Evolutionary conservation across 768 basidiomycete genomes (phyloP), one percentile per base, ranked within the genome.

Genomic region (Astraeus odoratus): DNA sequence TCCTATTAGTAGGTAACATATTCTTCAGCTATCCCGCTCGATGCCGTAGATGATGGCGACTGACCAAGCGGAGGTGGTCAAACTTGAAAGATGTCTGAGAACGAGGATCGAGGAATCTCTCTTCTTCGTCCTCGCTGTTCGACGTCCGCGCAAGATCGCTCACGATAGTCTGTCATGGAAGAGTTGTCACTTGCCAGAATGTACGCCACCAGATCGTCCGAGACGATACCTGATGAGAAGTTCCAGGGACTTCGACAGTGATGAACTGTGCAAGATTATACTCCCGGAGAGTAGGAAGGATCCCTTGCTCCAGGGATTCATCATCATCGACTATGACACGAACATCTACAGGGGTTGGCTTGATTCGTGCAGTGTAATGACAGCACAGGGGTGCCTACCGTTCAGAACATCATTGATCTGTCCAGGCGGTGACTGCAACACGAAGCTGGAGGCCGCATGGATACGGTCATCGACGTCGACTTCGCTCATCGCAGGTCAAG

Each of bases 361-460:
- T 42, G 44, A 39, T 25, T 16, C 27, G 49, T 19, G n/a, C n/a
- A 49, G 44, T 35, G 30, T 15, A 23, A 40, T 16, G 37, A 51
- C 46, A 39, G 45, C 23, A 30, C 20, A 30, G 35, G 35, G 49
- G 39, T 36, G 43, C 66, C 51, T 48, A 89, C 91, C 92, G 56
- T 89, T 89, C 43, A 97, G 72, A 15, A 96, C 93, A 68, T 97
- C 94, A 64, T 95, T 96, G 53, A 97, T 92, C 70, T 98, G 88
- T 36, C 94, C 94, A 1, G 94, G 94, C 20, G 94, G 94, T 1
- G 90, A 82, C 61, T 96, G 94, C 1, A 89, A 73, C 24, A 98
- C 70, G 57, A 96, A 88, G 25, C 72, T 73, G 20, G 86, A 81
- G 19, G 86, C 93, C 7, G 76, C 75, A 57, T 79, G 70, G 37